Evolutionary conservation across 1,284 basidiomycete species (phyloP), one percentile per base, ranked within the genome.

Genomic region (Ustilago trichophora): DNA sequence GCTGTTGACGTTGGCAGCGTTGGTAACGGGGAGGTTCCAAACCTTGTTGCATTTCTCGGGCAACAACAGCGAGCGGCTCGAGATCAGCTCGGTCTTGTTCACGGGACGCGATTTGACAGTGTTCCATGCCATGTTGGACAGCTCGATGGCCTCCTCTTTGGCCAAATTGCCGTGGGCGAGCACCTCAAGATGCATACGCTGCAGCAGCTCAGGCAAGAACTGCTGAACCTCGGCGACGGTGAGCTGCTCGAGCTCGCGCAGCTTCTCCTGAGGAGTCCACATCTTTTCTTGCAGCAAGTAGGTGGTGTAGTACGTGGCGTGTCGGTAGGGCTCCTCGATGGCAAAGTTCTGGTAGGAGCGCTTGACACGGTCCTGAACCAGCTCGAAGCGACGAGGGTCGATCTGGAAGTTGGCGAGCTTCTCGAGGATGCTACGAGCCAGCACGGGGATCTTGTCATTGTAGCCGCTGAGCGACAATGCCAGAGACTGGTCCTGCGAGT

Each of bases 371-470:
- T 98, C 93, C 79, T 90, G 91, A 80, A 96, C 87, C 44, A 97
- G 87, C 42, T 85, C 87, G 58, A 98, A 87, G 57, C 94, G 85
- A 53, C 90, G 87, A 21, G 87, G 83, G 71, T 89, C 86, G 27
- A 96, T 85, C 72, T 87, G 83, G 51, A 95, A 85, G 26, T 84
- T 84, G 79, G 87, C 89, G 53, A 91, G 84, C 74, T 88, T 88
- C 64, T 89, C 86, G 37, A 97, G 81, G 51, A 98, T 88, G 63
- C 89, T 86, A 73, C 89, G 84, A 8, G 90, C 86, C 27, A 98
- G 86, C 0, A 91, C 87, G 6, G 87, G 84, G 32, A 98, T 85
- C 83, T 97, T 98, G 83, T 98, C 94, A 79, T 95, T 96, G 84
- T 97, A 98, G 2, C 96, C 96, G 45, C 86, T 87, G 41, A 93